Percentiles rank a stretch among this genome's conserved stretches.
Evolutionary conservation across 2,329 filamentous ascomycete species (phyloP).

Genomic region (Ascochyta fabae): DNA sequence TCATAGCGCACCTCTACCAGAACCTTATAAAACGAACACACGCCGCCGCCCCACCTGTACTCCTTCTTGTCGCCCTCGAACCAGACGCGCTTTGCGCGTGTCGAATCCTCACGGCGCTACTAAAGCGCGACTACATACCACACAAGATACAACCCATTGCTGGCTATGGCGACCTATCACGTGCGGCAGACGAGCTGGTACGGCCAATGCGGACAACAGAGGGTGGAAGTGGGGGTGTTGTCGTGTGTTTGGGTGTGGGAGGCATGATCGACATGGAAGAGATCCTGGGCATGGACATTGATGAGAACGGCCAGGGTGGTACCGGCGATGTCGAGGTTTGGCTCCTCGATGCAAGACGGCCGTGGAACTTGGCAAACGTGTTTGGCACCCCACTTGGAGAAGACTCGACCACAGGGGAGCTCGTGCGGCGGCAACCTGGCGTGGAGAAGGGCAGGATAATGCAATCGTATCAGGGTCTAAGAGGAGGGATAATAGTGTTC

Average conservation of each 20-base stretch:
- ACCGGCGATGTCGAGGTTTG: conserved; percentile 92
- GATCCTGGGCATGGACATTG: conserved; percentile 75
- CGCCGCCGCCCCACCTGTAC: conserved; percentile 86
- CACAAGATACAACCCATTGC: conserved; percentile 96
- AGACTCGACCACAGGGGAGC: conserved; percentile 57
- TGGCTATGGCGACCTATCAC: conserved; percentile 87
- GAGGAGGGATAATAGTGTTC: conserved; percentile 89
- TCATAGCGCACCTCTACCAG: conserved; percentile 89
- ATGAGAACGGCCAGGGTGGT: conserved; percentile 66
- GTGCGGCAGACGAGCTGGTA: conserved; percentile 78
- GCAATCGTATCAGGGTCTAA: conserved; percentile 75
- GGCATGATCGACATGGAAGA: conserved; percentile 87
- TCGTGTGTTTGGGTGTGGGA: conserved; percentile 90
- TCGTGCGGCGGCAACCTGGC: conserved; percentile 64
- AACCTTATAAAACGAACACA: conserved; percentile 87
- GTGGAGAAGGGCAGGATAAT: conserved; percentile 76
- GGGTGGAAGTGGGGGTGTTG: conserved; percentile 85
- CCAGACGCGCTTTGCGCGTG: conserved; percentile 95
- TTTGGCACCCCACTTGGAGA: conserved; percentile 69
- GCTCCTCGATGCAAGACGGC: conserved; percentile 88
- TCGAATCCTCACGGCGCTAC: conserved; percentile 87
- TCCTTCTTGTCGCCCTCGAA: conserved; percentile 91
- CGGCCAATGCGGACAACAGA: conserved; percentile 83
- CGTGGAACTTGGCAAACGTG: conserved; percentile 94
- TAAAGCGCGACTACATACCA: conserved; percentile 96